Percentiles rank a stretch among this genome's conserved stretches.
Conservation (phyloP, 768 basidiomycete species). For the Gloeopeniophorella convolvens region DNA sequence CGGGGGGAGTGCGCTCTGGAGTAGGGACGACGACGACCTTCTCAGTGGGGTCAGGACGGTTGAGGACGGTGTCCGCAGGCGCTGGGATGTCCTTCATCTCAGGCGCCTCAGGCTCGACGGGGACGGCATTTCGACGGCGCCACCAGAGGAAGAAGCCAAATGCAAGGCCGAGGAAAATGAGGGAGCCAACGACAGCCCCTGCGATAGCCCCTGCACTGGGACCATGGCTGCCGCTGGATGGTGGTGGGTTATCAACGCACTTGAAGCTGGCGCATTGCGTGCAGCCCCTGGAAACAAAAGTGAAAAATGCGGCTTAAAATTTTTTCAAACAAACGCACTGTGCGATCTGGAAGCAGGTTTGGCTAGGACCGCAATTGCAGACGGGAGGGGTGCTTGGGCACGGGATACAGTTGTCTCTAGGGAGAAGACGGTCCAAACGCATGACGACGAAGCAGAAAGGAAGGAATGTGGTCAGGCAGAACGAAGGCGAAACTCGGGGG, state of each 20-base stretch:
- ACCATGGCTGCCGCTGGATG: constrained; percentile 26
- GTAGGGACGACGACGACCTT: constrained; percentile 39
- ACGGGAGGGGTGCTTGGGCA: constrained; percentile 38
- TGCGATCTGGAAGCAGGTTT: constrained; percentile 56
- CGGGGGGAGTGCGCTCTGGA: constrained; percentile 22
- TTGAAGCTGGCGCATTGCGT: constrained; percentile 43
- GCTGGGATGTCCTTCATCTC: constrained; percentile 53
- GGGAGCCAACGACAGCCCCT: constrained; percentile 60
- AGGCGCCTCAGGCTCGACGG: constrained; percentile 35
- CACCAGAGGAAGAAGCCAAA: constrained; percentile 55
- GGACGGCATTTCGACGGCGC: constrained; percentile 40
- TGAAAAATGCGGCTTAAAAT: not conserved
- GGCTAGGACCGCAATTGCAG: constrained; percentile 49
- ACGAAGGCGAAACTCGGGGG: not conserved
- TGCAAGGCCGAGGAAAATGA: constrained; percentile 52
- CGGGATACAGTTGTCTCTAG: constrained; percentile 34
- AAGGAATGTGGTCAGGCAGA: constrained; percentile 12
- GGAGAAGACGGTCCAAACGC: constrained; percentile 21
- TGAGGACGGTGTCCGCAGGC: constrained; percentile 69
- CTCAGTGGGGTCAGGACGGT: constrained; percentile 75
- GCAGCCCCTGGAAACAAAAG: constrained; percentile 45
- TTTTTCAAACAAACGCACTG: constrained; percentile 38
- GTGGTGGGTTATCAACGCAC: constrained; percentile 37
- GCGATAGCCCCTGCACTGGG: constrained; percentile 67
- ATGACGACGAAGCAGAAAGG: constrained; percentile 14